These are phyloP conservation scores for Trichoderma oligosporum DNA, from an alignment of 2,329 filamentous ascomycete species.

Conservation along the genomic window DNA sequence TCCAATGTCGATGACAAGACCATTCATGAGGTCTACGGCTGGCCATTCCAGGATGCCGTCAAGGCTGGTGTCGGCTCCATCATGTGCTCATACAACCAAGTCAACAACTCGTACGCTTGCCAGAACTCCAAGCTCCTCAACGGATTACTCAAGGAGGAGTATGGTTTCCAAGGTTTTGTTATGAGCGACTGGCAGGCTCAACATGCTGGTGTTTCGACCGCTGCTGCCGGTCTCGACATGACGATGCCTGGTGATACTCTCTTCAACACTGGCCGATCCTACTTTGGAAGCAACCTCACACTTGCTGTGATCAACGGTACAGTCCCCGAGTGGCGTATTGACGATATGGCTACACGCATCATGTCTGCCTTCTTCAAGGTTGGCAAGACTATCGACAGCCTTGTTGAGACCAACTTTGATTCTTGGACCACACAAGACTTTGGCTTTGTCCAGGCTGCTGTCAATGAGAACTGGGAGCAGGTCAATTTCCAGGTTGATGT, in stretches of 20 bases:
- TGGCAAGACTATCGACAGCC: constrained; percentile 47
- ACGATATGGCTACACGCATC: constrained; percentile 88
- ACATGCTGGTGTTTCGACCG: constrained; percentile 62
- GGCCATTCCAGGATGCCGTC: constrained; percentile 74
- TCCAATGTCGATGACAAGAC: constrained; percentile 69
- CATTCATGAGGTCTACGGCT: constrained; percentile 71
- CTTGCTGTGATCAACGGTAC: constrained; percentile 86
- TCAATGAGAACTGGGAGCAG: constrained; percentile 57
- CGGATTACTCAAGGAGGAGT: constrained; percentile 70
- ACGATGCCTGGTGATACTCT: constrained; percentile 80
- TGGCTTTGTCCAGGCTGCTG: constrained; percentile 63
- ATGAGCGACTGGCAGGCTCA: constrained; percentile 80
- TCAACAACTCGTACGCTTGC: constrained; percentile 78
- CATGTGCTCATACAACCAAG: constrained; percentile 70
- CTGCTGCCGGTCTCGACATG: constrained; percentile 76
- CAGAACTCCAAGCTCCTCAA: constrained; percentile 77
- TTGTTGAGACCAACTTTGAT: constrained; percentile 70
- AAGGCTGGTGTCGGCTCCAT: constrained; percentile 60
- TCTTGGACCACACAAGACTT: constrained; percentile 80
- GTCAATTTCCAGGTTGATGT: constrained; percentile 84
- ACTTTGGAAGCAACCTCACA: constrained; percentile 85
- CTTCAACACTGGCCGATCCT: constrained; percentile 70
- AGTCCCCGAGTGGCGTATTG: constrained; percentile 78
- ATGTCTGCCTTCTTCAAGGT: constrained; percentile 68
- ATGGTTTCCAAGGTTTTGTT: constrained; percentile 78